phyloP scores from a whole-genome alignment of 108 stramenopile genomes.

The Cyclotella atomus region DNA sequence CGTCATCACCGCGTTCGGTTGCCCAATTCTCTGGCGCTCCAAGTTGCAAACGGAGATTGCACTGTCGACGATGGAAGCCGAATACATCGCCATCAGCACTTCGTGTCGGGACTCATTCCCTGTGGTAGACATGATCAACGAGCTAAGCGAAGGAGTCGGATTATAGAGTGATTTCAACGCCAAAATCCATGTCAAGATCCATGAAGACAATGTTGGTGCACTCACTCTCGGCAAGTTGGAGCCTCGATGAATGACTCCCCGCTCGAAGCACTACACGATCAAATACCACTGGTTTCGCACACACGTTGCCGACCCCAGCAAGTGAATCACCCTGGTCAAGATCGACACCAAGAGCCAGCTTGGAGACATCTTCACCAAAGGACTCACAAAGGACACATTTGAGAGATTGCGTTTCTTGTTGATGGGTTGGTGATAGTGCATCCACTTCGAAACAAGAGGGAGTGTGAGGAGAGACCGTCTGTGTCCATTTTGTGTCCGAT shows the following conservation, averaged over 20 bases:
- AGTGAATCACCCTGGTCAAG: not conserved
- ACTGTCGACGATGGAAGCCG: conserved; percentile 2
- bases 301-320: not conserved
- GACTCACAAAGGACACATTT: not conserved
- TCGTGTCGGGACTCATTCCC: not conserved
- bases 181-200: not conserved
- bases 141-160: not conserved
- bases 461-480: not conserved
- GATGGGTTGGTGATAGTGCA: not conserved
- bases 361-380: not conserved
- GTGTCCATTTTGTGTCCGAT: too few relatives aligned
- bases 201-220: conserved; percentile 10
- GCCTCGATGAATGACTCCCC: not conserved
- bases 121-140: not conserved
- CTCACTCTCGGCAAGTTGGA: not conserved
- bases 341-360: not conserved
- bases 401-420: not conserved
- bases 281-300: not conserved
- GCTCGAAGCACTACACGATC: not conserved
- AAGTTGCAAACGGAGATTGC: not conserved
- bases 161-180: not conserved
- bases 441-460: not conserved
- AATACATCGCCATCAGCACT: not conserved
- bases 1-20: not conserved
- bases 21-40: conserved; percentile 1